Conservation (phyloP, 257 asterid genomes). For the Osmanthus fragrans region DNA sequence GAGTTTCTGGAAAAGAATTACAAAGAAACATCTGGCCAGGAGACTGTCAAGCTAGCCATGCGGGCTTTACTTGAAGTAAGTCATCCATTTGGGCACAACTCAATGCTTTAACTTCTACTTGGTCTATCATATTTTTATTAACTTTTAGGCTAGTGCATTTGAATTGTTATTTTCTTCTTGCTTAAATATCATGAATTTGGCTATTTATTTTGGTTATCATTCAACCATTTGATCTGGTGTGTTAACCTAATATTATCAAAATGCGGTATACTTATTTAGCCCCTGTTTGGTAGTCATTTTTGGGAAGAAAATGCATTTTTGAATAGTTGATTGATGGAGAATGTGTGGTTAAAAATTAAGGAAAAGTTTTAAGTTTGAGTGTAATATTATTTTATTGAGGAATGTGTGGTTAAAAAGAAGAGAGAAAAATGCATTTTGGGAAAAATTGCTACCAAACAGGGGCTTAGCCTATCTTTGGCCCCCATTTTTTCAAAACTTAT, state of each 20-base stretch:
- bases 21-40: constrained; percentile 95
- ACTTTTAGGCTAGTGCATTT: neutral
- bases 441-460: no score
- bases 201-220: neutral
- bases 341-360: no score
- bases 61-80: constrained; percentile 97
- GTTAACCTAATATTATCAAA: neutral
- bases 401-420: no score
- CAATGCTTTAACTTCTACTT: neutral
- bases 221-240: neutral
- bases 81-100: constrained; percentile 8
- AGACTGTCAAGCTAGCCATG: constrained; percentile 89
- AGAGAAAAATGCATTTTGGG: no score
- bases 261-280: neutral
- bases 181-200: neutral
- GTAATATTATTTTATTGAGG: no score
- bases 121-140: neutral
- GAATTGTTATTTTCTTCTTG: neutral
- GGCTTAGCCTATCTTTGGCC: no score
- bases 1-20: constrained; percentile 98
- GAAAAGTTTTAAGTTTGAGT: no score
- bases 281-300: no score
- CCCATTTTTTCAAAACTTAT: no score
- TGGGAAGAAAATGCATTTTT: no score
- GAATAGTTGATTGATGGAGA: no score